phyloP scores from a whole-genome alignment of 306 rosid genomes.

The Albizia julibrissin region DNA sequence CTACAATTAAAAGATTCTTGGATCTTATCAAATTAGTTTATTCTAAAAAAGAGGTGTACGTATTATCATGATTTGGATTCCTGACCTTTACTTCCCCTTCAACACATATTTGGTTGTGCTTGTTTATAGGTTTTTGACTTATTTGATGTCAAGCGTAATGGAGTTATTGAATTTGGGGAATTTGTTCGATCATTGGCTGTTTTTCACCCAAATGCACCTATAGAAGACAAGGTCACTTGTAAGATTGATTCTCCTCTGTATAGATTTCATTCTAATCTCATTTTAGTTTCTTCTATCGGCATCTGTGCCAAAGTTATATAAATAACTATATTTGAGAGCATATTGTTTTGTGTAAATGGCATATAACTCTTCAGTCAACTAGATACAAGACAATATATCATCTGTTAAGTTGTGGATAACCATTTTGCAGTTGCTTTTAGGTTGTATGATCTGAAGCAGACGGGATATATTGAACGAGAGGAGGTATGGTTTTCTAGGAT shows the following conservation, averaged over 20 bases:
- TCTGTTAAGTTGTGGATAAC: constrained; percentile 33
- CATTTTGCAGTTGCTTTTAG: constrained; percentile 83
- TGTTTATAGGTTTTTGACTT: constrained; percentile 66
- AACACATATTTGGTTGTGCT: constrained; percentile 14
- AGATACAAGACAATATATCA: background rate
- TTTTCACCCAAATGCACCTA: constrained; percentile 74
- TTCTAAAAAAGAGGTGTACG: background rate
- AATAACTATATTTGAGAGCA: background rate
- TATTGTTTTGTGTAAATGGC: background rate
- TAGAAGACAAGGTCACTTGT: constrained; percentile 74
- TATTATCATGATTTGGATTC: background rate
- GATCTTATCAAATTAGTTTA: background rate
- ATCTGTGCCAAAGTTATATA: background rate
- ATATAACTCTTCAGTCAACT: background rate
- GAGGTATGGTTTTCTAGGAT: constrained; percentile 59
- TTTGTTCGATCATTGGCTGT: constrained; percentile 79
- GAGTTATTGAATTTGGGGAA: constrained; percentile 85
- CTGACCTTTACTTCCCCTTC: background rate
- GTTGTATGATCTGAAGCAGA: constrained; percentile 81
- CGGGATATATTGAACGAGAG: constrained; percentile 76
- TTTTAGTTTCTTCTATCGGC: constrained; percentile 10
- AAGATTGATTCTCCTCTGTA: constrained; percentile 33
- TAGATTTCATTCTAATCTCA: background rate
- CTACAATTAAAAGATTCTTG: constrained; percentile 9
- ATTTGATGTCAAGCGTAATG: constrained; percentile 76